phyloP scores from a whole-genome alignment of 805 yeast species.

The Wickerhamomyces subpelliculosus region DNA sequence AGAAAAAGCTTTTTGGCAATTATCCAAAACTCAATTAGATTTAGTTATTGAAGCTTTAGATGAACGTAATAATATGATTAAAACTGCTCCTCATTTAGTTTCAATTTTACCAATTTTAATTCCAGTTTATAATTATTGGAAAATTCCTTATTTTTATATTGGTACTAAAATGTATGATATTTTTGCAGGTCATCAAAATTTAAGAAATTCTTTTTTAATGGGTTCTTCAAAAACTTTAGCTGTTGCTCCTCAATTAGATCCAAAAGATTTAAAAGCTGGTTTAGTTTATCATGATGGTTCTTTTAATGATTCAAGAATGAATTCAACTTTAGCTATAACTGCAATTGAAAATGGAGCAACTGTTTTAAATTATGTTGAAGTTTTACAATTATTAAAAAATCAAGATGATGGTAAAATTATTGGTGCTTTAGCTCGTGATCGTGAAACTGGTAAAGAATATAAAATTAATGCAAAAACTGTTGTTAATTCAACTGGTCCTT shows the following conservation, averaged over 20 bases:
- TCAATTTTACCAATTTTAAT: conserved; percentile 85
- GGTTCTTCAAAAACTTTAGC: conserved; percentile 59
- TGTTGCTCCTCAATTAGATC: conserved; percentile 82
- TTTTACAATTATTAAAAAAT: conserved; percentile 68
- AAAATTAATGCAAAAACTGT: conserved; percentile 64
- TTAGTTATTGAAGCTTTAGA: conserved; percentile 84
- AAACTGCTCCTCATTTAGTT: conserved; percentile 89
- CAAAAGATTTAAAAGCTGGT: conserved; percentile 74
- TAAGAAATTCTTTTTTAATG: conserved; percentile 70
- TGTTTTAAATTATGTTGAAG: conserved; percentile 80
- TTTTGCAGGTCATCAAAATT: conserved; percentile 85
- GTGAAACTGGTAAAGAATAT: conserved; percentile 57
- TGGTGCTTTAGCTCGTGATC: conserved; percentile 74
- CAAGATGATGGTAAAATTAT: conserved; percentile 49
- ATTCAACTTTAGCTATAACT: conserved; percentile 76
- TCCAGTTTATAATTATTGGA: conserved; percentile 96
- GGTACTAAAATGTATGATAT: conserved; percentile 91
- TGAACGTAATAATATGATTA: conserved; percentile 78
- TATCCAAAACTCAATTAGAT: conserved; percentile 84
- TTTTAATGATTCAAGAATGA: conserved; percentile 89
- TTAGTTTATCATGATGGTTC: conserved; percentile 93
- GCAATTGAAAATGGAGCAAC: conserved; percentile 88
- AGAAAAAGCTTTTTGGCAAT: conserved; percentile 90
- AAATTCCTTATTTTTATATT: conserved; percentile 84
- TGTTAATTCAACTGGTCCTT: conserved; percentile 94